Evolutionary conservation across 371 early-diverging fungal genomes (phyloP).

Genomic region (Rhizopus delemar): DNA sequence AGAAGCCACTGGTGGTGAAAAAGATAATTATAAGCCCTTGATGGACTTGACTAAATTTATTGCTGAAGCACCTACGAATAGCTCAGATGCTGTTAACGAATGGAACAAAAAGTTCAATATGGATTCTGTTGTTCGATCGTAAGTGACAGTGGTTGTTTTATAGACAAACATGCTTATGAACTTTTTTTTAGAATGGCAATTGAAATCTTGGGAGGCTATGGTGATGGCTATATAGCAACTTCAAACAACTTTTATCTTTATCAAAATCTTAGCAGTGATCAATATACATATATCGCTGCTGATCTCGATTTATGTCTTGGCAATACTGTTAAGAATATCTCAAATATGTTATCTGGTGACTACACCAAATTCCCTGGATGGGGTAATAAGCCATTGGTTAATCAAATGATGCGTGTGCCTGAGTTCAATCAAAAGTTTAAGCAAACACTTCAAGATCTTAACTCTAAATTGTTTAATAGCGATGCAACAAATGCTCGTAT

Average conservation of each 20-base stretch:
- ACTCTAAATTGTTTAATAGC: conserved; percentile 2
- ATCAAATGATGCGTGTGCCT: conserved; percentile 6
- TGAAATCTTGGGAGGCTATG: conserved; percentile 32
- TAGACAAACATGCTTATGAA: not conserved
- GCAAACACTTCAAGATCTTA: conserved; percentile 11
- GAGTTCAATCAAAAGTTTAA: conserved; percentile 18
- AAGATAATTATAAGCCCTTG: conserved; percentile 16
- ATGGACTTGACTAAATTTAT: conserved; percentile 37
- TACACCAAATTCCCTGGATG: conserved; percentile 33
- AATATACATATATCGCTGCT: conserved; percentile 12
- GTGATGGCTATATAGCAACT: conserved; percentile 32
- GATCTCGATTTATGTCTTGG: conserved; percentile 36
- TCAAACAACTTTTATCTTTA: conserved; percentile 9
- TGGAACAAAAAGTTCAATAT: conserved; percentile 29
- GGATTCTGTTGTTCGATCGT: conserved; percentile 8
- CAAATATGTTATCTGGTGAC: conserved; percentile 26
- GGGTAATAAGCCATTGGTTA: conserved; percentile 13
- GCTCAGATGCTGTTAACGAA: conserved; percentile 12
- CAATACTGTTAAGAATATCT: not conserved
- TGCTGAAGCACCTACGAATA: conserved; percentile 10
- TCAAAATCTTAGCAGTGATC: conserved; percentile 7
- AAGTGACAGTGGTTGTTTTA: not conserved
- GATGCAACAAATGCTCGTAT: conserved; percentile 9
- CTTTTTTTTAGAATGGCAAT: conserved; percentile 20
- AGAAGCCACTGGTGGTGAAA: conserved; percentile 12